These are phyloP conservation scores for Colletotrichum sp. DNA, from an alignment of 2,329 filamentous ascomycete genomes.

Conservation along the genomic window DNA sequence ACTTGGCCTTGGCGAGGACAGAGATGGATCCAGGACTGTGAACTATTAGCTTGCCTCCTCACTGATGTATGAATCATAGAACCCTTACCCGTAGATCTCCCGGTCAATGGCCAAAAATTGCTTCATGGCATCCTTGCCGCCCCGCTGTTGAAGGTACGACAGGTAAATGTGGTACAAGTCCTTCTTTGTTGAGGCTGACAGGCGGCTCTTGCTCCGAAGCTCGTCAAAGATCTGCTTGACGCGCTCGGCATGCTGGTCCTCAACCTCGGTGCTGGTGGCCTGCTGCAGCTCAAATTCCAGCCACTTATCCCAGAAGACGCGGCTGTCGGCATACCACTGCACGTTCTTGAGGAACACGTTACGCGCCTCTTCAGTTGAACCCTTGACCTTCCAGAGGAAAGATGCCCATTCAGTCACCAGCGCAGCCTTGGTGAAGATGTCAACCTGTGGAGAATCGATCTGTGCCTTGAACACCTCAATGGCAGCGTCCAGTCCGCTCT, in stretches of 20 bases:
- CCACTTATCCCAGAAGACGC: slow-evolving; percentile 89
- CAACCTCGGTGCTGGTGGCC: slow-evolving; percentile 69
- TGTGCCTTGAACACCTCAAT: slow-evolving; percentile 83
- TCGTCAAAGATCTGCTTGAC: slow-evolving; percentile 82
- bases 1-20: slow-evolving; percentile 41
- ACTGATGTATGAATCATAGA: background rate
- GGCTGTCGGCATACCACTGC: slow-evolving; percentile 84
- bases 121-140: slow-evolving; percentile 83
- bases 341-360: slow-evolving; percentile 83
- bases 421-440: slow-evolving; percentile 82
- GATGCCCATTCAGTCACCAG: slow-evolving; percentile 89
- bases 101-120: slow-evolving; percentile 84
- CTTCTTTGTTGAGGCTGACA: slow-evolving; percentile 72
- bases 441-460: slow-evolving; percentile 74
- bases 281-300: slow-evolving; percentile 89
- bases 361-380: slow-evolving; percentile 79
- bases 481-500: slow-evolving; percentile 82
- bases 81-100: slow-evolving; percentile 82
- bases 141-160: slow-evolving; percentile 81
- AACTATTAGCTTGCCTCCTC: background rate
- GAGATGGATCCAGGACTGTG: slow-evolving; percentile 53
- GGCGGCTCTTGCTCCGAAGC: slow-evolving; percentile 73
- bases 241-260: slow-evolving; percentile 70
- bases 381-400: slow-evolving; percentile 87
- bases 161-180: slow-evolving; percentile 82